These are phyloP conservation scores for Aspergillus aculeatinus DNA, from an alignment of 2,329 filamentous ascomycete species.

Conservation along the genomic window DNA sequence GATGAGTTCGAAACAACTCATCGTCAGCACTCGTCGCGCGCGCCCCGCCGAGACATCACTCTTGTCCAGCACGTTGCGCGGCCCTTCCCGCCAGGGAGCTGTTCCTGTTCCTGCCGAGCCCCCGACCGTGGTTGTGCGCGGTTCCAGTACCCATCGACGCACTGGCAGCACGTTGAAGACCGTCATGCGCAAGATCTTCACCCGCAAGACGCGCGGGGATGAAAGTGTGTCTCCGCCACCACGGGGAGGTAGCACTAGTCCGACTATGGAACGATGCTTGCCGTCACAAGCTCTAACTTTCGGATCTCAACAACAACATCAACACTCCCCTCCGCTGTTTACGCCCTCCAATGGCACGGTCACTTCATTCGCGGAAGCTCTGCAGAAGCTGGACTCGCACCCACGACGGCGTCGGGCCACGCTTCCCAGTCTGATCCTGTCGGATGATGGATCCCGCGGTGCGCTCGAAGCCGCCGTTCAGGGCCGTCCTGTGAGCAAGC, in stretches of 20 bases:
- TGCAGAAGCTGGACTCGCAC: constrained; percentile 23
- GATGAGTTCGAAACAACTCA: constrained; percentile 27
- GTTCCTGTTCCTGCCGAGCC: constrained; percentile 26
- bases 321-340: constrained; percentile 24
- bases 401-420: constrained; percentile 42
- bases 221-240: constrained; percentile 23
- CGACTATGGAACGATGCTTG: constrained; percentile 12
- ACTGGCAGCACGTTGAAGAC: constrained; percentile 44
- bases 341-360: constrained; percentile 23
- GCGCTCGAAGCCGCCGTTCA: constrained; percentile 26
- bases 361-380: constrained; percentile 20
- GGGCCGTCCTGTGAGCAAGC: constrained; percentile 12
- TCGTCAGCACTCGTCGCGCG: constrained; percentile 15
- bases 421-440: constrained; percentile 46
- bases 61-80: constrained; percentile 13
- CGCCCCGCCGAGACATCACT: constrained; percentile 19
- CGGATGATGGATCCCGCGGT: constrained; percentile 39
- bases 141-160: constrained; percentile 35
- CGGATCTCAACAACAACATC: constrained; percentile 25
- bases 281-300: constrained; percentile 21
- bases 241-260: constrained; percentile 13
- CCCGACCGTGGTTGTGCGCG: constrained; percentile 21
- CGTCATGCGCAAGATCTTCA: constrained; percentile 48
- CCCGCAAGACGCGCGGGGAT: constrained; percentile 35
- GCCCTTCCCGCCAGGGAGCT: constrained; percentile 15